These are phyloP conservation scores for Tubosaeta sp. DNA, from an alignment of 768 basidiomycete species.

Conservation along the genomic window DNA sequence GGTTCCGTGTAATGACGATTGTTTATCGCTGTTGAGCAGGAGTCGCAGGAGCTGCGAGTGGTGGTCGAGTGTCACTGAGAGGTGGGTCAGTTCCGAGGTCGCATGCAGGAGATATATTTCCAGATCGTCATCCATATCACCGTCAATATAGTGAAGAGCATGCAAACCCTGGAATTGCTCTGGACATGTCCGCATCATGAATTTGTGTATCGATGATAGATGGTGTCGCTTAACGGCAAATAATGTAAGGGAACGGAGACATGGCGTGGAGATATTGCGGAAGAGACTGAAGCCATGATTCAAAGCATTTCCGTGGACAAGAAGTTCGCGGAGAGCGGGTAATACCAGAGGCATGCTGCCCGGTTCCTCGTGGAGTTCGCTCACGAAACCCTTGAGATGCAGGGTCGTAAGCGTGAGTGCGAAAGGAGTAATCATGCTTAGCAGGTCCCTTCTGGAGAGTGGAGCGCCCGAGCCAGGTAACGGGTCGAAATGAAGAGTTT, in stretches of 20 bases:
- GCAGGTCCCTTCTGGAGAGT: slow-evolving; percentile 24
- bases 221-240: slow-evolving; percentile 25
- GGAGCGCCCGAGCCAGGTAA: slow-evolving; percentile 27
- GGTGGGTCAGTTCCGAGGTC: slow-evolving; percentile 33
- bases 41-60: slow-evolving; percentile 32
- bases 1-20: slow-evolving; percentile 30
- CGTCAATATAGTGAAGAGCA: slow-evolving; percentile 32
- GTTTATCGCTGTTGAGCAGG: slow-evolving; percentile 32
- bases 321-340: slow-evolving; percentile 26
- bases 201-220: slow-evolving; percentile 33
- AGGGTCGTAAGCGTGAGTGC: slow-evolving; percentile 26
- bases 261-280: slow-evolving; percentile 32
- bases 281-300: slow-evolving; percentile 33
- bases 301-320: slow-evolving; percentile 30
- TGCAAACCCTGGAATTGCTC: slow-evolving; percentile 31
- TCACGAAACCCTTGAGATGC: slow-evolving; percentile 31
- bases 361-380: slow-evolving; percentile 30
- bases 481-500: slow-evolving; percentile 34
- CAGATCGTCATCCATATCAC: slow-evolving; percentile 32
- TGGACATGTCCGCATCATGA: slow-evolving; percentile 32
- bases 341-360: slow-evolving; percentile 30
- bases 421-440: slow-evolving; percentile 29
- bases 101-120: slow-evolving; percentile 32
- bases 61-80: slow-evolving; percentile 31
- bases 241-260: slow-evolving; percentile 22